Evolutionary conservation across 495 filamentous ascomycete species (phyloP).

Genomic region (Lophiotrema nucula): DNA sequence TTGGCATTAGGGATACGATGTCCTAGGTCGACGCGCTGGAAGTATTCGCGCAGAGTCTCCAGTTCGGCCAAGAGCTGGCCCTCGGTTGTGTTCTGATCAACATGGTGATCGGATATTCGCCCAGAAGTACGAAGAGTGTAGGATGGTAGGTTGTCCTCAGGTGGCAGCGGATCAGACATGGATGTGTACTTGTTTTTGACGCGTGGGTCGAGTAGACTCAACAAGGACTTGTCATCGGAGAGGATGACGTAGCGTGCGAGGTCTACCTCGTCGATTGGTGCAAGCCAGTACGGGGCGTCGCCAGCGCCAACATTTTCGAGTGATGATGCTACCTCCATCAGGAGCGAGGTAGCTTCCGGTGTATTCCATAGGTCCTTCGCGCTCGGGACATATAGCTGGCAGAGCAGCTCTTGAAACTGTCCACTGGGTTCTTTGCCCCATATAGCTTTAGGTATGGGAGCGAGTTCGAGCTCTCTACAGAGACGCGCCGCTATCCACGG

Average conservation of each 20-base stretch:
- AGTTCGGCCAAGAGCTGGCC: too few species aligned
- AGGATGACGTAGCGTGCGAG: conserved; percentile 74
- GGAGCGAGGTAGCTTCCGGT: conserved; percentile 64
- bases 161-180: conserved; percentile 70
- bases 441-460: conserved; percentile 67
- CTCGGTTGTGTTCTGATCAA: too few species aligned
- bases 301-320: conserved; percentile 37
- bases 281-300: conserved; percentile 43
- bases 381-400: conserved; percentile 73
- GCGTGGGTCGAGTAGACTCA: conserved; percentile 55
- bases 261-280: conserved; percentile 52
- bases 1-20: background rate
- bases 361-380: conserved; percentile 91
- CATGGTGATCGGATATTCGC: conserved; percentile 4
- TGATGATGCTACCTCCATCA: conserved; percentile 64
- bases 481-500: conserved; percentile 81
- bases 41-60: conserved; percentile 13
- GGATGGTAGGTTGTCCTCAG: conserved; percentile 44
- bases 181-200: conserved; percentile 55
- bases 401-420: conserved; percentile 67
- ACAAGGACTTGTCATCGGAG: conserved; percentile 66
- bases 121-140: conserved; percentile 27
- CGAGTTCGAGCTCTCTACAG: conserved; percentile 72
- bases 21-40: conserved; percentile 1
- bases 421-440: conserved; percentile 76